A percentile compares a stretch with the other conserved stretches of the same genome.
phyloP scores from a whole-genome alignment of 352 stramenopile genomes.

The Globisporangium yorkense region DNA sequence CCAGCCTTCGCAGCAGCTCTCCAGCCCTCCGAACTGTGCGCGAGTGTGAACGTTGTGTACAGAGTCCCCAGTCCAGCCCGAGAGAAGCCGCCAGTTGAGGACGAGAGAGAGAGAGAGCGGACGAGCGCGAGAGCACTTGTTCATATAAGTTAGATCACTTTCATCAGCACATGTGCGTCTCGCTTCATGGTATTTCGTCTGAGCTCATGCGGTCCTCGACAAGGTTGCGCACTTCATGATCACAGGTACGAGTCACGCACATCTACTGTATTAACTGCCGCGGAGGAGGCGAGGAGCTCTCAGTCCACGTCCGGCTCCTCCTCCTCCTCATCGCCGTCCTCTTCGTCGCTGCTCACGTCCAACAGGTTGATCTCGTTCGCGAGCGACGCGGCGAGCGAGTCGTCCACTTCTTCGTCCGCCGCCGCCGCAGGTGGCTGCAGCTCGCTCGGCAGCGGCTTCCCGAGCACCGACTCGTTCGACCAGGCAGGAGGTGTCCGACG shows the following conservation, averaged over 20 bases:
- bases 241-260: not conserved
- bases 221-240: too few relatives aligned
- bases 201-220: too few relatives aligned
- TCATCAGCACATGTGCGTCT: not conserved
- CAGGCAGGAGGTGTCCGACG: slow-evolving; percentile 9
- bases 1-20: not conserved
- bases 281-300: not conserved
- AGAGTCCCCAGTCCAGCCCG: not conserved
- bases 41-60: not conserved
- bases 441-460: slow-evolving; percentile 32
- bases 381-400: slow-evolving; percentile 59
- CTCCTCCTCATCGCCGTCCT: slow-evolving; percentile 47
- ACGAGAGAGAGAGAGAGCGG: not conserved
- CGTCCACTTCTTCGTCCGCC: slow-evolving; percentile 56
- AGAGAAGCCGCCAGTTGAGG: not conserved
- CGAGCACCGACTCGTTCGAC: slow-evolving; percentile 19
- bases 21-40: not conserved
- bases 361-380: slow-evolving; percentile 62
- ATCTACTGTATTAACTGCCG: not conserved
- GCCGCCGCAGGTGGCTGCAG: slow-evolving; percentile 13
- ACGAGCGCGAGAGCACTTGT: not conserved
- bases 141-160: not conserved
- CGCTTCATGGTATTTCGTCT: not conserved
- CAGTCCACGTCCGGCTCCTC: slow-evolving; percentile 45
- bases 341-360: slow-evolving; percentile 83